Conservation (phyloP, 495 filamentous ascomycete species). For the Penicillium samsonianum region DNA sequence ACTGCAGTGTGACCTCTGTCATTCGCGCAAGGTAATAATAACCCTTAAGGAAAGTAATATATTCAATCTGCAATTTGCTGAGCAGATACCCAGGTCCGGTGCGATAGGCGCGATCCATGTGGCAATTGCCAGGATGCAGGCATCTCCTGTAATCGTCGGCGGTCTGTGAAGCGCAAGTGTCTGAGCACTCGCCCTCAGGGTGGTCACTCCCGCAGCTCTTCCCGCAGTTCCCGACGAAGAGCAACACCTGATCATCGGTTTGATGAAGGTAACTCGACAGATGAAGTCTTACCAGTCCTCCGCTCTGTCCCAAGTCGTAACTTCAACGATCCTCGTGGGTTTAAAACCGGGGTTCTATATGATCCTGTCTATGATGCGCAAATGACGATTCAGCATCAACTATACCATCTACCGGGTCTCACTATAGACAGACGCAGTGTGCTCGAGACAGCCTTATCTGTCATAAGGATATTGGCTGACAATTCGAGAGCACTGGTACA, state of each 20-base stretch:
- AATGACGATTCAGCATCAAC: slow-evolving; percentile 13
- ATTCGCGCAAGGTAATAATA: slow-evolving; percentile 26
- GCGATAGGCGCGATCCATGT: slow-evolving; percentile 25
- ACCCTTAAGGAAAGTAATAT: too few relatives aligned
- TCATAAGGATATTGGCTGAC: slow-evolving; percentile 9
- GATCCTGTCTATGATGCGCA: slow-evolving; percentile 14
- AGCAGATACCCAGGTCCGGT: slow-evolving; percentile 22
- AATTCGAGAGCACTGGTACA: neutral
- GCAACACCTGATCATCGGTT: neutral
- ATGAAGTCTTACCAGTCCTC: neutral
- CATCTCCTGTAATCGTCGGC: slow-evolving; percentile 10
- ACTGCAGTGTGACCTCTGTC: slow-evolving; percentile 26
- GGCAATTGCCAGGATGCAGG: slow-evolving; percentile 26
- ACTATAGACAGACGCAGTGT: slow-evolving; percentile 12
- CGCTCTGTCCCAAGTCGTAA: neutral
- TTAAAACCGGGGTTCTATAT: neutral
- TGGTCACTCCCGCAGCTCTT: neutral
- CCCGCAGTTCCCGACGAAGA: neutral
- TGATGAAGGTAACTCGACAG: neutral
- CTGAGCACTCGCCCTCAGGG: neutral
- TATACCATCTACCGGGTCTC: slow-evolving; percentile 7
- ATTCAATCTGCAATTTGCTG: neutral
- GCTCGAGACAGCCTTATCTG: slow-evolving; percentile 16
- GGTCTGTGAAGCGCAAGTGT: slow-evolving; percentile 8
- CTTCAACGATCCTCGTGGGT: neutral